These are phyloP conservation scores for Torulaspora microellipsoides DNA, from an alignment of 805 yeast species.

Conservation along the genomic window DNA sequence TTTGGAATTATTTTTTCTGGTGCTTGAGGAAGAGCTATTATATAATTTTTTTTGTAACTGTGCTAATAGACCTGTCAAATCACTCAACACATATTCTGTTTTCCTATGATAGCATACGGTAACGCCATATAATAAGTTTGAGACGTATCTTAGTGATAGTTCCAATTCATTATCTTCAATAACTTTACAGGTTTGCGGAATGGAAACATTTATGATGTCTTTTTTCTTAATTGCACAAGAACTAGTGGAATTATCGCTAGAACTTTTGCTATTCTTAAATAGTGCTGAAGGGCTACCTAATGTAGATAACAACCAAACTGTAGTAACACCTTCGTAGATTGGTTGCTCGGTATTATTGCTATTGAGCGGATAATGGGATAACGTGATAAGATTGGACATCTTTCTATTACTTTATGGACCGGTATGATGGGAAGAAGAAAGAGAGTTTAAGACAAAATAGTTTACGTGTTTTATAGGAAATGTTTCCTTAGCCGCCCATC, in stretches of 20 bases:
- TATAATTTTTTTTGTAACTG: conserved; percentile 21
- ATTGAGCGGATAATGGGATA: conserved; percentile 7
- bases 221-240: conserved; percentile 22
- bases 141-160: conserved; percentile 28
- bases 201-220: conserved; percentile 31
- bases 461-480: too few relatives aligned
- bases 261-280: not conserved
- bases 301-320: conserved; percentile 32
- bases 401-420: not conserved
- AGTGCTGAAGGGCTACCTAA: conserved; percentile 18
- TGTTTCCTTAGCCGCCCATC: too few relatives aligned
- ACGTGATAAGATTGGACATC: conserved; percentile 6
- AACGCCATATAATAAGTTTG: conserved; percentile 31
- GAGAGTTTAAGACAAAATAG: too few relatives aligned
- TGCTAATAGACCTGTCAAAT: conserved; percentile 19
- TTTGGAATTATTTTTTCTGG: conserved; percentile 1
- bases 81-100: conserved; percentile 31
- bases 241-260: not conserved
- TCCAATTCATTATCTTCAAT: conserved; percentile 18
- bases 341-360: not conserved
- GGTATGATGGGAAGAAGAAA: too few relatives aligned
- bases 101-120: conserved; percentile 32
- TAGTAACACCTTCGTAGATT: conserved; percentile 21
- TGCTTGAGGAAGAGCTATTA: conserved; percentile 1
- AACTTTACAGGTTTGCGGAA: conserved; percentile 30